These are phyloP conservation scores for Leccinum aurantiacum DNA, from an alignment of 768 basidiomycete genomes.

Conservation along the genomic window DNA sequence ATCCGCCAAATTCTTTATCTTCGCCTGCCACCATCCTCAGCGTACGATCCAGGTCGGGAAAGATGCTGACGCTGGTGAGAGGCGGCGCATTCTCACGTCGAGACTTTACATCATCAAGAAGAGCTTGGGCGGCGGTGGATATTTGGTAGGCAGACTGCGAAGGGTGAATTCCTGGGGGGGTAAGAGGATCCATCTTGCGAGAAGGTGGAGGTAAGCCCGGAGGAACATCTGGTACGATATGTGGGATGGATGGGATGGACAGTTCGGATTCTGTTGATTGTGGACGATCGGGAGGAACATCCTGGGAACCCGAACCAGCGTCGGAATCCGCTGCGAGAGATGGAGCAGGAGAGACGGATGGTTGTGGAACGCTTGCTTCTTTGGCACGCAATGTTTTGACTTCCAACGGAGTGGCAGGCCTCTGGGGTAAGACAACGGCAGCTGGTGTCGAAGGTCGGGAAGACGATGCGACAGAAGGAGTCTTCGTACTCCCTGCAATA, in stretches of 20 bases:
- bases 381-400: conserved; percentile 39
- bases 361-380: conserved; percentile 41
- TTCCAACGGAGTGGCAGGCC: conserved; percentile 47
- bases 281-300: conserved; percentile 41
- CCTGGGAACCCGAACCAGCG: conserved; percentile 43
- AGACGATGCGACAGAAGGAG: conserved; percentile 47
- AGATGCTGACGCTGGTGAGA: conserved; percentile 53
- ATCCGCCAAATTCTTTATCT: conserved; percentile 62
- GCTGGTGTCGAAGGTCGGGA: conserved; percentile 63
- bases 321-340: conserved; percentile 55
- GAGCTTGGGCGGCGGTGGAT: conserved; percentile 79
- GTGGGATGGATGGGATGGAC: conserved; percentile 43
- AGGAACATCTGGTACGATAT: conserved; percentile 52
- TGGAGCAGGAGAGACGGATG: conserved; percentile 43
- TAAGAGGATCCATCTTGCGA: conserved; percentile 53
- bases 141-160: conserved; percentile 72
- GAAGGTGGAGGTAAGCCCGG: conserved; percentile 45
- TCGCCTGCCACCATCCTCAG: conserved; percentile 67
- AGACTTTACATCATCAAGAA: conserved; percentile 80
- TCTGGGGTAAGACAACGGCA: conserved; percentile 34
- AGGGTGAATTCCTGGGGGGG: conserved; percentile 40
- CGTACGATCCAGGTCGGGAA: conserved; percentile 89
- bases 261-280: conserved; percentile 39
- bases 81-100: conserved; percentile 60
- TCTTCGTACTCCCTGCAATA: conserved; percentile 36